These are phyloP conservation scores for Artomyces pyxidatus DNA, from an alignment of 768 basidiomycete species.

Conservation along the genomic window DNA sequence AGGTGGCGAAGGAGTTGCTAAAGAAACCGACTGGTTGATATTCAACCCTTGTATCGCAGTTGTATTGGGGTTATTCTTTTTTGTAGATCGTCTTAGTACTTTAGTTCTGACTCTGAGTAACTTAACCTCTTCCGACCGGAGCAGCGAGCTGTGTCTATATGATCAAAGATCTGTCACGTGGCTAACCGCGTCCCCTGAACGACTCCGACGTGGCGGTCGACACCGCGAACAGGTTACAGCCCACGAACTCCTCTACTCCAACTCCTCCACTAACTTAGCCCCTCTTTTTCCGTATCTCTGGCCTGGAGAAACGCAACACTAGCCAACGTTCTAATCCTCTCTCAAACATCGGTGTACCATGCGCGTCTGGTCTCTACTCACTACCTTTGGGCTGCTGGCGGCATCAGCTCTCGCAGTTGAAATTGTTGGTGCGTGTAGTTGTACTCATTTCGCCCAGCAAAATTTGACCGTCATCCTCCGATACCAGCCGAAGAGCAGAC, in stretches of 20 bases:
- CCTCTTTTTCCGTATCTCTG: background rate
- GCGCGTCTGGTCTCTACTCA: slow-evolving; percentile 11
- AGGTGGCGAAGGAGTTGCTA: slow-evolving; percentile 60
- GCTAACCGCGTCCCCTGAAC: background rate
- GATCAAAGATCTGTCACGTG: background rate
- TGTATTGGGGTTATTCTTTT: background rate
- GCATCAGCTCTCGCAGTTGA: slow-evolving; percentile 12
- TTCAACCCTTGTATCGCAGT: background rate
- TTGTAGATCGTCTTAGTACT: background rate
- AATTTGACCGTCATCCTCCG: no score
- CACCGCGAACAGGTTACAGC: background rate
- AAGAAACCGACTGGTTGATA: slow-evolving; percentile 38
- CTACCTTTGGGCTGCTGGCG: slow-evolving; percentile 10
- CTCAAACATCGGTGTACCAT: slow-evolving; percentile 2
- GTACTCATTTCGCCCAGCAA: no score
- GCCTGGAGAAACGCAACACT: background rate
- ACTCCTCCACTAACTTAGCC: no score
- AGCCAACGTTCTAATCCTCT: background rate
- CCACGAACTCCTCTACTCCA: background rate
- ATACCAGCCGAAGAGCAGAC: slow-evolving; percentile 2
- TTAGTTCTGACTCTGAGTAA: no score
- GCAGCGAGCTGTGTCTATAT: background rate
- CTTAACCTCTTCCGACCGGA: background rate
- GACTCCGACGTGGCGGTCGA: background rate
- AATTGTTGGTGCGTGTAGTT: slow-evolving; percentile 10